These are phyloP conservation scores for Fusarium dimerum DNA, from an alignment of 2,329 filamentous ascomycete genomes.

Conservation along the genomic window DNA sequence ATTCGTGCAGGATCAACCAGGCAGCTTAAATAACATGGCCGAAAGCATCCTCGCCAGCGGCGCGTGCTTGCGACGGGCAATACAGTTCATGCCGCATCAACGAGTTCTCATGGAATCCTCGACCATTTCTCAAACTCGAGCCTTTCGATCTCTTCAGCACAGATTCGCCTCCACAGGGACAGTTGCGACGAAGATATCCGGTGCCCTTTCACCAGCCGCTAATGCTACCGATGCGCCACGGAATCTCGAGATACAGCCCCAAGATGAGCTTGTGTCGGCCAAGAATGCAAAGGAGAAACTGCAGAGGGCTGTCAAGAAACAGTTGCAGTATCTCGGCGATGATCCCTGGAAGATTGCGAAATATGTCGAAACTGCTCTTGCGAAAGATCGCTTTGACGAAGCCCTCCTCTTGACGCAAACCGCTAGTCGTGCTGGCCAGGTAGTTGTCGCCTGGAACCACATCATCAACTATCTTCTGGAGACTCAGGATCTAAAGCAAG, in stretches of 20 bases:
- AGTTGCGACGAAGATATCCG: neutral
- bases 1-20: neutral
- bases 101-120: slow-evolving; percentile 4
- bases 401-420: slow-evolving; percentile 68
- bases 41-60: slow-evolving; percentile 29
- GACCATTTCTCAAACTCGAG: slow-evolving; percentile 8
- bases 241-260: slow-evolving; percentile 16
- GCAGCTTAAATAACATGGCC: slow-evolving; percentile 22
- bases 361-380: slow-evolving; percentile 63
- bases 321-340: slow-evolving; percentile 58
- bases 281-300: slow-evolving; percentile 31
- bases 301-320: slow-evolving; percentile 48
- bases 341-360: slow-evolving; percentile 75
- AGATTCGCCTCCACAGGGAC: slow-evolving; percentile 15
- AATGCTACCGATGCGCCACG: slow-evolving; percentile 23
- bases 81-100: slow-evolving; percentile 17
- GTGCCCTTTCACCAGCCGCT: slow-evolving; percentile 1
- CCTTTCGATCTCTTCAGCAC: slow-evolving; percentile 9
- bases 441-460: slow-evolving; percentile 85
- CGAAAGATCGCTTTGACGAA: slow-evolving; percentile 61
- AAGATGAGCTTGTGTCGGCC: slow-evolving; percentile 11
- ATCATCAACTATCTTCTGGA: slow-evolving; percentile 72
- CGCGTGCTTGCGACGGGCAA: slow-evolving; percentile 29
- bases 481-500: slow-evolving; percentile 59
- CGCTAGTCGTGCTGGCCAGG: slow-evolving; percentile 65